Evolutionary conservation across 2,329 filamentous ascomycete genomes (phyloP), one percentile per base, ranked within the genome.

Genomic region (Exophiala xenobiotica): DNA sequence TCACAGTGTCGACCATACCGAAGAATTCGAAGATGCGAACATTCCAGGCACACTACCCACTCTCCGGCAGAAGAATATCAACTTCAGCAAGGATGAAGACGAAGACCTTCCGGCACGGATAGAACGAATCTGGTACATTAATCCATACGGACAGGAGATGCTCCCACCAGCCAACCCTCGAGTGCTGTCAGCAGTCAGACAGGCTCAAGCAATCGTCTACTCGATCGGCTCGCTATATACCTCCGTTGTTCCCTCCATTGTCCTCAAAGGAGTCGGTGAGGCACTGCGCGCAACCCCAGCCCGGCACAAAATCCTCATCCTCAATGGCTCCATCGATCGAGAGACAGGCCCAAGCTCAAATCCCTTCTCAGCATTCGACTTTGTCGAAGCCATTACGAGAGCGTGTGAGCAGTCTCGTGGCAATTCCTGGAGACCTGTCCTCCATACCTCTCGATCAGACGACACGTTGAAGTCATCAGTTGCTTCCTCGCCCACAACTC

Each of bases 141-240:
- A 96, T 65, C 92, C 92, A 0, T 97, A 96, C 68, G 92, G 92
- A n/a, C 90, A 96, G 66, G 91, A 96, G 69, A 96, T 97, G 60
- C 82, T 85, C 14, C 88, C 91, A 0, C 80, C 85, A 0, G 87
- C 90, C 2, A 97, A 96, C 63, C 85, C 90, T 0, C 84, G 89
- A 44, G 89, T 92, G 0, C 63, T 95, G 0, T 78, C 82, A 6
- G 82, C 89, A 0, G 68, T 97, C 1, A 72, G 74, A 12, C 71
- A 73, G 1, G 79, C 87, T 0, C 78, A 82, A 49, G 85, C 83
- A 1, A 77, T 96, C 6, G 81, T 97, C 39, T 97, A 96, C 72
- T 91, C 87, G 68, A 95, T 97, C 53, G 93, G 93, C n/a, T 91
- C 86, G 1, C 75, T 97, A 0, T 97, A 95, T 69, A 97, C 92